A percentile compares a stretch with the other conserved stretches of the same genome.
Conservation (phyloP, 1,139 yeast genomes). For the Pichia sp. region DNA sequence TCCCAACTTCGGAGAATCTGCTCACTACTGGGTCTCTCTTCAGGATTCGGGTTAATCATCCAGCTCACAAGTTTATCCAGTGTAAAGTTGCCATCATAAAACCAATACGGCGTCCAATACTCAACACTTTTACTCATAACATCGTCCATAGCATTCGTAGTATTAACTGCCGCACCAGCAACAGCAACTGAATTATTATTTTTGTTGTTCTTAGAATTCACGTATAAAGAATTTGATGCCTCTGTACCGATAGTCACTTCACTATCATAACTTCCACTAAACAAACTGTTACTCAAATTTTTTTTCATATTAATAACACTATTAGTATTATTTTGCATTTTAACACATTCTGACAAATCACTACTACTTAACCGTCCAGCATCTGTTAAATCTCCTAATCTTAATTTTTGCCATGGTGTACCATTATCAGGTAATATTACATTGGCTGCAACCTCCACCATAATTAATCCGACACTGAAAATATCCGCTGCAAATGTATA, state of each 20-base stretch:
- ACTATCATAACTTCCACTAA: constrained; percentile 17
- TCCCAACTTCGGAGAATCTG: constrained; percentile 65
- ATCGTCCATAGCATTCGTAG: constrained; percentile 3
- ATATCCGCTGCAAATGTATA: constrained; percentile 94
- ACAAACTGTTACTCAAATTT: constrained; percentile 18
- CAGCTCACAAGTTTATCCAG: constrained; percentile 76
- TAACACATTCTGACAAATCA: constrained; percentile 36
- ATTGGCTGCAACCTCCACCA: constrained; percentile 94
- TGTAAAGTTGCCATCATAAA: constrained; percentile 66
- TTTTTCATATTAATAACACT: background rate
- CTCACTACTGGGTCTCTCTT: constrained; percentile 70
- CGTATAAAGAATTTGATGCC: background rate
- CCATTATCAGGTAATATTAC: constrained; percentile 95
- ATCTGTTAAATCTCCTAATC: constrained; percentile 93
- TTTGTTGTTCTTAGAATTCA: background rate
- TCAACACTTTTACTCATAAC: constrained; percentile 11
- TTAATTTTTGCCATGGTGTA: constrained; percentile 89
- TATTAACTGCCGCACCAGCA: no score
- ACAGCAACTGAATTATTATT: background rate
- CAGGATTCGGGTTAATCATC: constrained; percentile 89
- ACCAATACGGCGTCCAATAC: constrained; percentile 80
- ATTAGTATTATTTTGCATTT: background rate
- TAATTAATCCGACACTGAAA: constrained; percentile 84
- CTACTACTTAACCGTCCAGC: constrained; percentile 83
- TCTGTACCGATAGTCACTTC: constrained; percentile 17